Conservation (phyloP, 2,329 filamentous ascomycete genomes). For the Lasiodiplodia sp. region DNA sequence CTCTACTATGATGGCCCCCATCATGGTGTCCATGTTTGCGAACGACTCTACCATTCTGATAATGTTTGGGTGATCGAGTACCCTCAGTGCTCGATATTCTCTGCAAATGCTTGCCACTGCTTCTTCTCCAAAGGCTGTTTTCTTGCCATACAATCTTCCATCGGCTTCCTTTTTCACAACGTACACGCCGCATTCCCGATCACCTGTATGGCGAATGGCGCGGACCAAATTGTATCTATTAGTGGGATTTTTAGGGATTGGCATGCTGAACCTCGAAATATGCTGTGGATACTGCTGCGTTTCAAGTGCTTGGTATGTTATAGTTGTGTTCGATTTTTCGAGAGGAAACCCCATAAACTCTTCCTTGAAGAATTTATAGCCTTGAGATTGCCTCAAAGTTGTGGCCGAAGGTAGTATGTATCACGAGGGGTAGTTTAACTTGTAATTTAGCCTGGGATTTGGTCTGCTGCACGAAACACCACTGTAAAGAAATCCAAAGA, state of each 20-base stretch:
- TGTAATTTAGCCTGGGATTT: too few relatives aligned
- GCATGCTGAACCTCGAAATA: not conserved
- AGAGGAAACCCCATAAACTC: too few relatives aligned
- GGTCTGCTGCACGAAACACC: too few relatives aligned
- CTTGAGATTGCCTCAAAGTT: too few relatives aligned
- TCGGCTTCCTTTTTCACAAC: not conserved
- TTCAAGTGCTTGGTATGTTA: too few relatives aligned
- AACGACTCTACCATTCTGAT: not conserved
- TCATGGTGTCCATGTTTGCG: not conserved
- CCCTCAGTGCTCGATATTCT: not conserved
- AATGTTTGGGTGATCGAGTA: not conserved
- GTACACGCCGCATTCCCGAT: not conserved
- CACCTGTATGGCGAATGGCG: not conserved
- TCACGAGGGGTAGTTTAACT: too few relatives aligned
- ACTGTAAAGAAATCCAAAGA: too few relatives aligned
- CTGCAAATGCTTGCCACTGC: not conserved
- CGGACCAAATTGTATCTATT: not conserved
- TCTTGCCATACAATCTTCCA: not conserved
- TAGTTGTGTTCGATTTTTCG: too few relatives aligned
- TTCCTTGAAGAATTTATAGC: too few relatives aligned
- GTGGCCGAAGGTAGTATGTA: too few relatives aligned
- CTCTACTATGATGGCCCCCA: not conserved
- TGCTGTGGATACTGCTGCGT: not conserved
- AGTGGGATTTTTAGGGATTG: not conserved
- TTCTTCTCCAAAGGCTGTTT: not conserved